Percentiles rank a stretch among this genome's conserved stretches.
Evolutionary conservation across 2,329 filamentous ascomycete species (phyloP).

Genomic region (Neospermospora avenae): DNA sequence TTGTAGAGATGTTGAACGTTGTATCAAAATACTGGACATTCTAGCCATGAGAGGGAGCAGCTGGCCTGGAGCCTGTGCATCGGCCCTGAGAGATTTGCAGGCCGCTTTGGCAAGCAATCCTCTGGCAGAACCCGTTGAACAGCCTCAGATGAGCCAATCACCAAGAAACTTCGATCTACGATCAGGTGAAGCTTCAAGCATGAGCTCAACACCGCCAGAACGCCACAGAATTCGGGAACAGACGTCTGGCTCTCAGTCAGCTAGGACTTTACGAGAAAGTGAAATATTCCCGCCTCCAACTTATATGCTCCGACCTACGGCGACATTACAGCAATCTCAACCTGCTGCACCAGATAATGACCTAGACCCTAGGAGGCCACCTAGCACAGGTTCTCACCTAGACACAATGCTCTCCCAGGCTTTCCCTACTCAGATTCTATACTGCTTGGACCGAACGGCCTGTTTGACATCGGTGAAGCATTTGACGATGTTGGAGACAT

Average conservation of each 20-base stretch:
- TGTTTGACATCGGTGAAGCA: background rate
- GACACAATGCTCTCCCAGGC: background rate
- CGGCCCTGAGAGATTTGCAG: conserved; percentile 37
- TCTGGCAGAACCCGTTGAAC: background rate
- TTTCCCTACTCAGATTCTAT: background rate
- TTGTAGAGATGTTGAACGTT: conserved; percentile 24
- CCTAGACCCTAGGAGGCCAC: background rate
- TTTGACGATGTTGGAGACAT: conserved; percentile 12
- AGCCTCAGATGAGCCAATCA: background rate
- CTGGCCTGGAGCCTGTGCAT: conserved; percentile 40
- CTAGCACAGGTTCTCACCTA: background rate
- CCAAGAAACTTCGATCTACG: background rate
- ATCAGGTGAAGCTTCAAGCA: background rate
- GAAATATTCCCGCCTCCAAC: background rate
- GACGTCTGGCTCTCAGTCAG: background rate
- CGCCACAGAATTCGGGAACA: background rate
- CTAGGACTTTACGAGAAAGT: background rate
- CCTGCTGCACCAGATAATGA: background rate
- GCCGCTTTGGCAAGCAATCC: conserved; percentile 7
- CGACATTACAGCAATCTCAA: background rate
- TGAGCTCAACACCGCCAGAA: background rate
- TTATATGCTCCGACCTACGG: background rate
- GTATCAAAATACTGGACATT: conserved; percentile 35
- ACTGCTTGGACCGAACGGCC: background rate
- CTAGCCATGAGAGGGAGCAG: conserved; percentile 36